Evolutionary conservation across 139 green algal species (phyloP), one percentile per base, ranked within the genome.

Genomic region (Chlorella ohadii): DNA sequence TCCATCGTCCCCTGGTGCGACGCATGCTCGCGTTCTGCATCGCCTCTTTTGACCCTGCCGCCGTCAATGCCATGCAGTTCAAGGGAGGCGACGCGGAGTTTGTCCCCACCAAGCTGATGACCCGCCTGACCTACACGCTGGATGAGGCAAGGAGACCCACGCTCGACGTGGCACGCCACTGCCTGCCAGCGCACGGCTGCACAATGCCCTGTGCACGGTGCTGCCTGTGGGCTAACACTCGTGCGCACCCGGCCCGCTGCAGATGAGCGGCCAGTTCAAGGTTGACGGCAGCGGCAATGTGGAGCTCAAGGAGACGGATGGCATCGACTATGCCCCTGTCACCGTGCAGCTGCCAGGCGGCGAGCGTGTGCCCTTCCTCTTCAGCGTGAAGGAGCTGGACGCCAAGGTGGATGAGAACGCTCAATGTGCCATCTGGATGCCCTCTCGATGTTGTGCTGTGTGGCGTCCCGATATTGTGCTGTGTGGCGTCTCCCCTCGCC

Each of bases 311-410:
- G 97, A 99, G 94, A 88, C 96, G 81, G 97, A 99, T 61, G 97
- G 97, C 89, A 97, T 99, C 66, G 97, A 99, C 92, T 99, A 99
- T 87, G 97, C 97, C 55, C 79, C 97, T 57, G 91, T 93, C 56
- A 99, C 97, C 33, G 97, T 99, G 65, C 96, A 99, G 95, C 91
- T 99, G 79, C 94, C 97, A 22, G 97, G 97, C 84, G 97, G 97
- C 79, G 97, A 99, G 96, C 95, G 97, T 71, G 97, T 99, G 78
- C 95, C 97, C 20, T 99, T 99, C 96, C 93, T 99, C 64, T 99
- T 99, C 96, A 98, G 96, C 77, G 89, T 99, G 63, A 99, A 99
- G 96, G 91, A 99, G 94, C 91, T 99, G 17, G 88, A 92, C 19
- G 97, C 93, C 84, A 98, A 97, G 90, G 97, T 95, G 80, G 91